Conservation (phyloP, 73 alveolate genomes). For the Paramecium sonneborni region DNA sequence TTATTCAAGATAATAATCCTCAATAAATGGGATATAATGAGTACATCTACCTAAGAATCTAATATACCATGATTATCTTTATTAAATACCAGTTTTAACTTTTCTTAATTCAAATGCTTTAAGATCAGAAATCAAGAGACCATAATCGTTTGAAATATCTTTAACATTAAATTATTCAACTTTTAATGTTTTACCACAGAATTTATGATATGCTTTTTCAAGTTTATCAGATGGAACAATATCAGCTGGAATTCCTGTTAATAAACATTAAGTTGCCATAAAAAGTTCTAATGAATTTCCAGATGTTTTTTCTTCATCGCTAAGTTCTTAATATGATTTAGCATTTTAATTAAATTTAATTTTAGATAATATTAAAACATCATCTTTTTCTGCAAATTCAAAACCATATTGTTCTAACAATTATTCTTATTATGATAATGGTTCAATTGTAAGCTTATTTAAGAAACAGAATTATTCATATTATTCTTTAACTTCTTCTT, state of each 20-base stretch:
- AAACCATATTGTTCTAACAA: constrained; percentile 8
- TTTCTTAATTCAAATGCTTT: constrained; percentile 28
- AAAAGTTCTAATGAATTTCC: constrained; percentile 25
- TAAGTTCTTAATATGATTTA: not conserved
- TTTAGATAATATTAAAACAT: not conserved
- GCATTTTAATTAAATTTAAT: not conserved
- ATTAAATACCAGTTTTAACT: not conserved
- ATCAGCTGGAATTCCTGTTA: constrained; percentile 39
- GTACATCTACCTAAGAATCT: constrained; percentile 36
- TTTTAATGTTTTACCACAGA: constrained; percentile 6
- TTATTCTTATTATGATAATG: constrained; percentile 24
- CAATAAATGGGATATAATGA: constrained; percentile 6
- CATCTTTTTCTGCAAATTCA: constrained; percentile 16
- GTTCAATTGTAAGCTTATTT: not conserved
- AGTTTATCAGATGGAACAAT: constrained; percentile 7
- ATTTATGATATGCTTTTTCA: not conserved
- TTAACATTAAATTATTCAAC: not conserved
- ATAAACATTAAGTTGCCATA: constrained; percentile 20
- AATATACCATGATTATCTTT: not conserved
- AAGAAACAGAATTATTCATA: constrained; percentile 33
- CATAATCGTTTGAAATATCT: constrained; percentile 34
- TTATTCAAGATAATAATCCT: constrained; percentile 14
- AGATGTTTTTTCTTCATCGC: constrained; percentile 30
- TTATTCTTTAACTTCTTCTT: not conserved
- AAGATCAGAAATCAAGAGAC: constrained; percentile 10